Evolutionary conservation across 106 monocot species (phyloP).

Genomic region (Amphibolis antarctica): DNA sequence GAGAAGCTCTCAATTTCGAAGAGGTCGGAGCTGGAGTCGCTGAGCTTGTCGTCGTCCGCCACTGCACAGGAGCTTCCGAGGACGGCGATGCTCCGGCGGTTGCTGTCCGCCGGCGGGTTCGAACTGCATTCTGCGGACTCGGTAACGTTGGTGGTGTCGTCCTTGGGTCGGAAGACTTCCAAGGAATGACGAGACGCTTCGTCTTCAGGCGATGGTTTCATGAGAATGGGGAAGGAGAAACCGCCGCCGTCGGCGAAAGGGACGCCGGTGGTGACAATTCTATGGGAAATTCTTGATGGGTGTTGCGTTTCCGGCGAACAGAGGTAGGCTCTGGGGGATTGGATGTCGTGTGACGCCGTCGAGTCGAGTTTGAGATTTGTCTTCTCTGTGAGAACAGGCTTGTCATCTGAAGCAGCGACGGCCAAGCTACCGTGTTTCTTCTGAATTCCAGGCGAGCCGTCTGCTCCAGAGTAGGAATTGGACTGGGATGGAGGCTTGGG

Average conservation of each 20-base stretch:
- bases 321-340: background rate
- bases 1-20: slow-evolving; percentile 70
- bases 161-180: slow-evolving; percentile 35
- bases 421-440: background rate
- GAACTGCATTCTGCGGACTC: background rate
- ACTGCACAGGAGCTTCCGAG: slow-evolving; percentile 8
- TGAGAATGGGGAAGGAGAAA: slow-evolving; percentile 29
- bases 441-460: background rate
- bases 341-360: slow-evolving; percentile 10
- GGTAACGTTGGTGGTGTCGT: background rate
- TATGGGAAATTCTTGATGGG: slow-evolving; percentile 4
- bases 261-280: slow-evolving; percentile 10
- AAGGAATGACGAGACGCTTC: slow-evolving; percentile 32
- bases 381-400: slow-evolving; percentile 9
- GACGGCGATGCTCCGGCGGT: slow-evolving; percentile 10
- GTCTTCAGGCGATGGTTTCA: background rate
- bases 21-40: slow-evolving; percentile 73
- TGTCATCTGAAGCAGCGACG: background rate
- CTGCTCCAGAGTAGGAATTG: background rate
- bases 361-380: slow-evolving; percentile 24
- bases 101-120: background rate
- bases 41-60: slow-evolving; percentile 37
- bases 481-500: background rate
- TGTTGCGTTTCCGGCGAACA: slow-evolving; percentile 5
- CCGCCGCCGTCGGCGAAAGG: slow-evolving; percentile 6